Evolutionary conservation across 169 alveolate genomes (phyloP), one percentile per base, ranked within the genome.

Genomic region (Eimeria acervulina): DNA sequence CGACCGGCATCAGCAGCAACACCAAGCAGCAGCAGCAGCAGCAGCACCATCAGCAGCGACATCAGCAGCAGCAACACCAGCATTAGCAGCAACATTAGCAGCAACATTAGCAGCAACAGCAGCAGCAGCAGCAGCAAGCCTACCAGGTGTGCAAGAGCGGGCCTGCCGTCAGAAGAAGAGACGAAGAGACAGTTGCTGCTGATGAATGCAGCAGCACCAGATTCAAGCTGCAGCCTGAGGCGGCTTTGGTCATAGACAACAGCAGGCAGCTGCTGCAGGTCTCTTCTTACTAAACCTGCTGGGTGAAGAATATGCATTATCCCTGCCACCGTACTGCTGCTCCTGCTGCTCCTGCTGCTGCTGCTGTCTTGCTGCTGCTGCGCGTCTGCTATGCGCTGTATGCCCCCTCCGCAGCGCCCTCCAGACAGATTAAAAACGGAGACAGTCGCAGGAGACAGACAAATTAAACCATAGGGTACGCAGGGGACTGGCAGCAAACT

Each of bases 121-220:
- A 47, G 44, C 92, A 52, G 92, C 92, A 83, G 76, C 51, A 83
- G 92, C 70, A 83, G 70, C 51, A 15, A 42, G 38, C 28, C 85
- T 90, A 90, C 95, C 33, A 90, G 63, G 59, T 90, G 95, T 31
- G 95, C 95, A 31, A 90, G 89, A 38, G 84, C 90, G 51, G 59
- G 90, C 31, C 95, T 70, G 19, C 90, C 90, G 42, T 51, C 84
- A 10, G 55, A 42, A 33, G 68, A 90, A 52, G 66, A 90, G 95
- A 36, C 95, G 72, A 51, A 40, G 42, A 63, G 90, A 23, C 80
- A 47, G 55, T 47, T 47, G 55, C 55, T 47, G 55, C 55, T 47
- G 55, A 47, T 47, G 55, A 47, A 47, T 47, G 55, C 55, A 47
- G 55, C 55, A 47, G 55, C 55, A 47, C 19, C 55, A 47, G 55